Percentiles rank a stretch among this genome's conserved stretches.
phyloP scores from a whole-genome alignment of 257 asterid species.

The Rhazya stricta region DNA sequence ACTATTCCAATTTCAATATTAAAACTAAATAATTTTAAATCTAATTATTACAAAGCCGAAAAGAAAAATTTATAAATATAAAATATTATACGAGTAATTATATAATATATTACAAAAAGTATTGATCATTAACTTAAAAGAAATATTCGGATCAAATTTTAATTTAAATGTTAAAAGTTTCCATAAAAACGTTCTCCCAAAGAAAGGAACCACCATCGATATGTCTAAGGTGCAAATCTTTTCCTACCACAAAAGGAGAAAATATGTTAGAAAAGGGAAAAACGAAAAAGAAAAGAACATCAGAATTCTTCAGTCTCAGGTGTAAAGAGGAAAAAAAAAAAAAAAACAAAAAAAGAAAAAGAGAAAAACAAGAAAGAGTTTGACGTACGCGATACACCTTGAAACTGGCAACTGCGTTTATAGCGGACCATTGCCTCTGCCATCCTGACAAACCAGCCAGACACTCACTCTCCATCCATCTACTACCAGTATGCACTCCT shows the following conservation, averaged over 20 bases:
- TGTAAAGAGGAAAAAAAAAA: too few relatives aligned
- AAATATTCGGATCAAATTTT: not conserved
- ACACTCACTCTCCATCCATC: not conserved
- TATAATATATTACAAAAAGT: too few relatives aligned
- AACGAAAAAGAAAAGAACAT: not conserved
- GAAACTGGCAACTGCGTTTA: slow-evolving; percentile 13
- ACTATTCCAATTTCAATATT: too few relatives aligned
- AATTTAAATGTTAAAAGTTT: not conserved
- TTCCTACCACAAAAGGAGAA: not conserved
- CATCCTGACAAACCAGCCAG: not conserved
- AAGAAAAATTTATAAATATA: too few relatives aligned
- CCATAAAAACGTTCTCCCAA: too few relatives aligned
- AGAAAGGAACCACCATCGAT: too few relatives aligned
- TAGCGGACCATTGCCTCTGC: slow-evolving; percentile 3
- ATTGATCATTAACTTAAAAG: too few relatives aligned
- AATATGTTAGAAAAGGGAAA: too few relatives aligned
- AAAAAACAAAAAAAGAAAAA: not conserved
- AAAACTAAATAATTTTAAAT: too few relatives aligned
- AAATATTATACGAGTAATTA: too few relatives aligned
- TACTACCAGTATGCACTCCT: not conserved
- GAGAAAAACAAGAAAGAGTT: not conserved
- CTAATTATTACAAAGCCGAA: too few relatives aligned
- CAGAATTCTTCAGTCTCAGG: too few relatives aligned
- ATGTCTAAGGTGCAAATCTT: not conserved
- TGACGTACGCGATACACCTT: not conserved